Evolutionary conservation across 1,284 basidiomycete genomes (phyloP), one percentile per base, ranked within the genome.

Genomic region (Trametes versicolor): DNA sequence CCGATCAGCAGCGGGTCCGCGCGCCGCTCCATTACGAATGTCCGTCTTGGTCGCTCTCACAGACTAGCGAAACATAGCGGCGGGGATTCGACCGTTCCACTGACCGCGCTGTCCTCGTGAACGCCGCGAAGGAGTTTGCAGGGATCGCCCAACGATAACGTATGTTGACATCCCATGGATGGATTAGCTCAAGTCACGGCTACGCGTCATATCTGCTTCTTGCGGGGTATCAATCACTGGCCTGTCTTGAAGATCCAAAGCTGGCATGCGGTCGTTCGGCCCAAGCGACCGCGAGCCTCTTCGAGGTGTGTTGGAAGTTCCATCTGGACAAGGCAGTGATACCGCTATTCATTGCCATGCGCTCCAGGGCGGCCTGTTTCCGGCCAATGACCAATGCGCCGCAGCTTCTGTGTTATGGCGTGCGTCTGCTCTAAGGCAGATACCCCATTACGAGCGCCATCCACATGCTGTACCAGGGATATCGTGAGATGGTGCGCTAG

Each of bases 151-250:
- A 50, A 27, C 17, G 45, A 43, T 49, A 32, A 27, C 47, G 25
- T 37, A 27, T 37, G n/a, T 56, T 60, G 59, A 47, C 59, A 54
- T 23, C 45, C 10, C 41, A 23, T 45, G 41, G 36, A 41, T 39
- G 25, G 37, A 48, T 56, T 50, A 62, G 48, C 61, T 45, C 48
- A 51, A 36, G 21, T 15, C 29, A 45, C 23, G 25, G 21, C 43
- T 47, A 60, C 23, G 53, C 53, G 47, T 56, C 54, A 52, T 37
- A 36, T 32, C 27, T 51, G 37, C 48, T 27, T 55, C 60, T 34
- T 49, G 60, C 49, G 49, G 54, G 48, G 48, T 57, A 62, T 62
- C 61, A 62, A 55, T 62, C 54, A 62, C 12, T 27, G 49, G 54
- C 13, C 29, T 45, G 37, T 49, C 37, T 27, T 50, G 48, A 43